A percentile compares a stretch with the other conserved stretches of the same genome.
These are phyloP conservation scores for Barnettozyma pratensis DNA, from an alignment of 805 yeast species.

Conservation along the genomic window DNA sequence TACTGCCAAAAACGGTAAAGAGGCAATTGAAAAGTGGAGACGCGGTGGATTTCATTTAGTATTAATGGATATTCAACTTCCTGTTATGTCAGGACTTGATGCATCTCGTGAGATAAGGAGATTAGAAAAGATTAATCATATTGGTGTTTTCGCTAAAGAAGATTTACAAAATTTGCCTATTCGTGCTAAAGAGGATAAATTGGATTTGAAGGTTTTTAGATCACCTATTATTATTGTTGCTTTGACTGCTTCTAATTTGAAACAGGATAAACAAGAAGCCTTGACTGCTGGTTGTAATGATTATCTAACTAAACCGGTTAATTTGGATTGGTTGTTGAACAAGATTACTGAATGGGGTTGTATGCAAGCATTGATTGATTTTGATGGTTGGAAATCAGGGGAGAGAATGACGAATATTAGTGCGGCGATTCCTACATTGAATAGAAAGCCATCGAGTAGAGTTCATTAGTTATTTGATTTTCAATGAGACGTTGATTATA, in stretches of 20 bases:
- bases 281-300: slow-evolving; percentile 97
- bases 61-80: slow-evolving; percentile 95
- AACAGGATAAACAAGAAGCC: slow-evolving; percentile 84
- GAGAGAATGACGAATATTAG: slow-evolving; percentile 35
- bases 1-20: slow-evolving; percentile 89
- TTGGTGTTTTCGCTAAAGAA: slow-evolving; percentile 43
- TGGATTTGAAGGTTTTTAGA: slow-evolving; percentile 62
- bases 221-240: slow-evolving; percentile 99
- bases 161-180: slow-evolving; percentile 21
- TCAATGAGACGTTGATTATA: no score
- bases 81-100: slow-evolving; percentile 92
- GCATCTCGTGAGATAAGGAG: slow-evolving; percentile 90
- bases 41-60: slow-evolving; percentile 93
- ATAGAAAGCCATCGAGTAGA: slow-evolving; percentile 15
- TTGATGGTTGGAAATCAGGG: slow-evolving; percentile 79
- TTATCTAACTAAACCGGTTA: slow-evolving; percentile 92
- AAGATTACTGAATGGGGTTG: slow-evolving; percentile 98
- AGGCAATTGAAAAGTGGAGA: slow-evolving; percentile 92
- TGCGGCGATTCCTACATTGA: slow-evolving; percentile 24
- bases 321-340: slow-evolving; percentile 86
- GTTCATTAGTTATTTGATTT: background rate
- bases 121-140: slow-evolving; percentile 71
- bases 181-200: slow-evolving; percentile 40
- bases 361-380: slow-evolving; percentile 95
- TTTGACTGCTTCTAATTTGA: slow-evolving; percentile 84